Evolutionary conservation across 495 filamentous ascomycete genomes (phyloP).

Genomic region (Eremomyces bilateralis): DNA sequence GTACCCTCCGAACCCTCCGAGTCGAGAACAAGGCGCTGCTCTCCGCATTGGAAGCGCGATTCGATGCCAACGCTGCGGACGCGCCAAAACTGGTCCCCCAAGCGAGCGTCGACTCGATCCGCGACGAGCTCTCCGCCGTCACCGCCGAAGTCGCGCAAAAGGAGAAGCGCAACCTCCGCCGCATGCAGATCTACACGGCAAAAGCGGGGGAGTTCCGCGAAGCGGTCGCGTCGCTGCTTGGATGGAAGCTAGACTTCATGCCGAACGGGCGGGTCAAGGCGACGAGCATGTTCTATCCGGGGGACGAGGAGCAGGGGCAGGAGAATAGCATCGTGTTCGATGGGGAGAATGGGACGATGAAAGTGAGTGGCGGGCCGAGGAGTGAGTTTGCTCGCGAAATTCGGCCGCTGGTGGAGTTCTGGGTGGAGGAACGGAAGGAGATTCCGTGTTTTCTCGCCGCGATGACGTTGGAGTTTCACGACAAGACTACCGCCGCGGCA

Average conservation of each 20-base stretch:
- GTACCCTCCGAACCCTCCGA: constrained; percentile 52
- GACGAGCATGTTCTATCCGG: constrained; percentile 56
- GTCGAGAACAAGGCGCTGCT: constrained; percentile 62
- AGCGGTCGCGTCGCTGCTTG: constrained; percentile 68
- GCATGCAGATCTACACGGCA: constrained; percentile 73
- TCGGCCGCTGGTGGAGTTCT: constrained; percentile 64
- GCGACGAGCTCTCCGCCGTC: constrained; percentile 49
- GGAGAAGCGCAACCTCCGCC: constrained; percentile 63
- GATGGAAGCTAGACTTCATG: constrained; percentile 83
- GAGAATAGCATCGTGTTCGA: constrained; percentile 93
- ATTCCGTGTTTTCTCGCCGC: constrained; percentile 86
- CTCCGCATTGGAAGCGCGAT: constrained; percentile 35
- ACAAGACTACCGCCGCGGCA: constrained; percentile 58
- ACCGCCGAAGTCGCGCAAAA: constrained; percentile 52
- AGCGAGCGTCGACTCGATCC: constrained; percentile 50
- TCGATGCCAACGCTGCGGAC: constrained; percentile 12
- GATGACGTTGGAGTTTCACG: constrained; percentile 76
- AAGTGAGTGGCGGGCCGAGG: constrained; percentile 74
- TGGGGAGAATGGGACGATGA: constrained; percentile 92
- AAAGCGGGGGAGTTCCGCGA: constrained; percentile 88
- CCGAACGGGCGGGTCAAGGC: constrained; percentile 80
- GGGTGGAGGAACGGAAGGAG: constrained; percentile 76
- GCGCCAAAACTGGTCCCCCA: constrained; percentile 32
- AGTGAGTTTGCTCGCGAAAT: constrained; percentile 73
- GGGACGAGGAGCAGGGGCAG: constrained; percentile 30